Percentiles rank a stretch among this genome's conserved stretches.
These are phyloP conservation scores for Tolypocladium ophioglossoides DNA, from an alignment of 2,329 filamentous ascomycete genomes.

Conservation along the genomic window DNA sequence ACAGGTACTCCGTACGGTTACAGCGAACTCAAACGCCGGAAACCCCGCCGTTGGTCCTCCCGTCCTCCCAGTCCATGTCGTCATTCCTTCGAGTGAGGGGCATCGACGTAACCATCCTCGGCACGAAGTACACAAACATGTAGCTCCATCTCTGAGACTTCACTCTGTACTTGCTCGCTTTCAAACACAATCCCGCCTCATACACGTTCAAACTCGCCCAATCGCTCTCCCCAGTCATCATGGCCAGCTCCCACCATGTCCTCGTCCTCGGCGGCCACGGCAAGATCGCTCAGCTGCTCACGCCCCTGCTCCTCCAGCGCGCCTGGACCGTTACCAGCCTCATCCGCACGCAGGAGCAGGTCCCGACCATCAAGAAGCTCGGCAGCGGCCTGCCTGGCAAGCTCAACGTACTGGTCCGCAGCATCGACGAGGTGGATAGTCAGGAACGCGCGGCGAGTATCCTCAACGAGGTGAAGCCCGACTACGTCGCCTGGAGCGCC, in stretches of 20 bases:
- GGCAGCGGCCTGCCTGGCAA: constrained; percentile 48
- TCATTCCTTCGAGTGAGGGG: background rate
- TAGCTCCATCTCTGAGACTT: background rate
- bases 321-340: constrained; percentile 71
- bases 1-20: background rate
- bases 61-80: background rate
- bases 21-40: background rate
- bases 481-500: constrained; percentile 60
- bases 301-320: constrained; percentile 62
- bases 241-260: constrained; percentile 35
- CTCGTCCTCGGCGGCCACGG: constrained; percentile 75
- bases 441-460: constrained; percentile 51
- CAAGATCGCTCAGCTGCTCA: constrained; percentile 65
- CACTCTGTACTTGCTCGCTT: background rate
- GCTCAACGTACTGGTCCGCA: constrained; percentile 58
- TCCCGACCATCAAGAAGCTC: constrained; percentile 50
- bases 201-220: background rate
- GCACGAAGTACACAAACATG: background rate
- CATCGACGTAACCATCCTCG: background rate
- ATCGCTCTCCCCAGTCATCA: constrained; percentile 6
- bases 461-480: constrained; percentile 47
- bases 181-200: background rate
- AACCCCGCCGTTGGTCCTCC: background rate
- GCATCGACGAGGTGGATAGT: constrained; percentile 59
- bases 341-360: constrained; percentile 63